Percentiles rank a stretch among this genome's conserved stretches.
These are phyloP conservation scores for Cutaneotrichosporon arboriforme DNA, from an alignment of 1,284 basidiomycete species.

Conservation along the genomic window DNA sequence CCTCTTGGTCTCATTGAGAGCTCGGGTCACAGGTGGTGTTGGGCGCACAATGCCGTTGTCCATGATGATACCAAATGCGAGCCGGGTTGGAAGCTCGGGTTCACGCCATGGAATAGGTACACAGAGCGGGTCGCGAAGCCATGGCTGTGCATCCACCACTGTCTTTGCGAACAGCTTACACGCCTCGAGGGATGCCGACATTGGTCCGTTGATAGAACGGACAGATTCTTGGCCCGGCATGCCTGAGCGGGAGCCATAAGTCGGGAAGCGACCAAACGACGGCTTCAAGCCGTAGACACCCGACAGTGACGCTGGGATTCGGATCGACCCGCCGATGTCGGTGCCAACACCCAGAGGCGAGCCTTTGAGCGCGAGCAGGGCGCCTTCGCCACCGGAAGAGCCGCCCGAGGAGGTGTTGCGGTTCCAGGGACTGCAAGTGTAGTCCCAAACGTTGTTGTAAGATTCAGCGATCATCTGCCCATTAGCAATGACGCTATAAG, in stretches of 20 bases:
- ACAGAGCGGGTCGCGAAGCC: constrained; percentile 62
- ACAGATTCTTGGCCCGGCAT: constrained; percentile 66
- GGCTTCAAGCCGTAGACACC: constrained; percentile 67
- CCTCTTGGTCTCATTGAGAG: constrained; percentile 56
- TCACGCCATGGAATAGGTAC: constrained; percentile 62
- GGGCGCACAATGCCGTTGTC: constrained; percentile 60
- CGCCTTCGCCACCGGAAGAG: constrained; percentile 60
- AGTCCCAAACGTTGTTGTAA: constrained; percentile 55
- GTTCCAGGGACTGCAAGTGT: constrained; percentile 62
- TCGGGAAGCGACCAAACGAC: constrained; percentile 65
- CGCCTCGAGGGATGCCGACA: constrained; percentile 57
- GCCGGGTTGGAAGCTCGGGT: constrained; percentile 57
- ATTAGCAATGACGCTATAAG: background rate
- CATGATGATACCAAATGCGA: constrained; percentile 53
- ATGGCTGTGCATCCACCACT: constrained; percentile 54
- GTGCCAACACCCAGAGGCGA: constrained; percentile 62
- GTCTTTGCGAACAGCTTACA: constrained; percentile 57
- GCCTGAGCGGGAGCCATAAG: constrained; percentile 59
- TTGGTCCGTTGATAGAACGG: constrained; percentile 66
- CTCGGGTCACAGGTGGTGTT: constrained; percentile 64
- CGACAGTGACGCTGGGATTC: constrained; percentile 61
- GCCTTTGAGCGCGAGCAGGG: constrained; percentile 56
- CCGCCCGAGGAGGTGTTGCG: constrained; percentile 56
- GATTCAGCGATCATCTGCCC: constrained; percentile 33
- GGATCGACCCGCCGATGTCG: constrained; percentile 67